A percentile compares a stretch with the other conserved stretches of the same genome.
Conservation (phyloP, 306 rosid genomes). For the Trifolium fragiferum region DNA sequence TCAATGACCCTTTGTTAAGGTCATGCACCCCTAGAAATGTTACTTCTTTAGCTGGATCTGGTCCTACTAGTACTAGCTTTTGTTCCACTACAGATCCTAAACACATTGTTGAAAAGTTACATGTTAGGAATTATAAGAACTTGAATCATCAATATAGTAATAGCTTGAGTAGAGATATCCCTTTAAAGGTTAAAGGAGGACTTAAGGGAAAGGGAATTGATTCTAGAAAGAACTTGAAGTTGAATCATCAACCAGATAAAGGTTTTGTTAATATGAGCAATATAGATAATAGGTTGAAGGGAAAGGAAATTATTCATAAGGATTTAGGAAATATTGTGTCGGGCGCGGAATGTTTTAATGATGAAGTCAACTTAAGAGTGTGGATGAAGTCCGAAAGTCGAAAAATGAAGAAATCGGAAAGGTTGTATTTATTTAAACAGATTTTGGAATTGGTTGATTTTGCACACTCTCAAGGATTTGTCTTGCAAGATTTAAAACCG, state of each 20-base stretch:
- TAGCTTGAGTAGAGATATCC: slow-evolving; percentile 39
- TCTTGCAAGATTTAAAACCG: slow-evolving; percentile 59
- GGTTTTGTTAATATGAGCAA: slow-evolving; percentile 45
- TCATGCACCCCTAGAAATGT: slow-evolving; percentile 40
- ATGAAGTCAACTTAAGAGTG: slow-evolving; percentile 61
- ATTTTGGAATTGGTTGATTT: slow-evolving; percentile 58
- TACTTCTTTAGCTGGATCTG: slow-evolving; percentile 54
- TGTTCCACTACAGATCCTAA: slow-evolving; percentile 45
- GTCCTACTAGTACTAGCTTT: slow-evolving; percentile 41
- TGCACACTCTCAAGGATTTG: slow-evolving; percentile 61
- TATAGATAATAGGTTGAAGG: slow-evolving; percentile 49
- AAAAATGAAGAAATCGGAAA: slow-evolving; percentile 47
- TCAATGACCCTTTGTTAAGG: slow-evolving; percentile 37
- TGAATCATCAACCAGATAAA: slow-evolving; percentile 39
- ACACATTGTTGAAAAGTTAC: slow-evolving; percentile 47
- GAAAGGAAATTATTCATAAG: slow-evolving; percentile 48
- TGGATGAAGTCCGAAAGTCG: slow-evolving; percentile 52
- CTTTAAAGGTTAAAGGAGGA: slow-evolving; percentile 45
- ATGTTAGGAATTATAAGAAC: slow-evolving; percentile 32
- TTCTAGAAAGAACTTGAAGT: slow-evolving; percentile 36
- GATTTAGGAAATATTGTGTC: slow-evolving; percentile 40
- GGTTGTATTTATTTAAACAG: slow-evolving; percentile 59
- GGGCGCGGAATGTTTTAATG: slow-evolving; percentile 29
- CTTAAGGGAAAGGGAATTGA: slow-evolving; percentile 22
- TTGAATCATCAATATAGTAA: slow-evolving; percentile 43